Percentiles rank a stretch among this genome's conserved stretches.
These are phyloP conservation scores for Populus deltoides DNA, from an alignment of 345 rosid species.

Conservation along the genomic window DNA sequence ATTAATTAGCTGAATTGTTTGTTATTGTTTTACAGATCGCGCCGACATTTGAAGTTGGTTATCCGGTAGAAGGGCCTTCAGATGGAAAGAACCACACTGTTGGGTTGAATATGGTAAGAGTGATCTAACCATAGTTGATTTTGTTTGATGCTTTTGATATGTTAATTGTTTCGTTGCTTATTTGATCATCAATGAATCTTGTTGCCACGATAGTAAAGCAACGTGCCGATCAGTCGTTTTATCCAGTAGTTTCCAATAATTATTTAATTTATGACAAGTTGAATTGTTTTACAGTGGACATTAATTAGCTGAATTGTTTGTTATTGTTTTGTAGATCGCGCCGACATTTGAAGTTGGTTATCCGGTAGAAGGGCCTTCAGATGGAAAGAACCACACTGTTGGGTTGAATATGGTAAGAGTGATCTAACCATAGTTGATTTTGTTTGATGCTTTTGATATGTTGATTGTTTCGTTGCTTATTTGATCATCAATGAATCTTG, in stretches of 20 bases:
- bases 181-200: background rate
- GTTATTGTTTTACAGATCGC: no score
- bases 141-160: background rate
- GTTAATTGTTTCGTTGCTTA: background rate
- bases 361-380: slow-evolving; percentile 4
- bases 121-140: background rate
- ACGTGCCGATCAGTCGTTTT: background rate
- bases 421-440: background rate
- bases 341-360: background rate
- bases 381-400: slow-evolving; percentile 1
- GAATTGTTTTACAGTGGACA: background rate
- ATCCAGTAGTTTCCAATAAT: background rate
- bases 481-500: background rate
- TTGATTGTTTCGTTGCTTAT: background rate
- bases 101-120: slow-evolving; percentile 17
- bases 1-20: no score
- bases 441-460: background rate
- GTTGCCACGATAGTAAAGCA: background rate
- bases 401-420: slow-evolving; percentile 17
- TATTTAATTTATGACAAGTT: background rate
- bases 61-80: background rate
- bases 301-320: background rate
- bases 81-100: slow-evolving; percentile 4
- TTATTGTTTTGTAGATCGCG: slow-evolving; percentile 7
- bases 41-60: background rate